These are phyloP conservation scores for Fusarium ambrosium DNA, from an alignment of 2,329 filamentous ascomycete genomes.

Conservation along the genomic window DNA sequence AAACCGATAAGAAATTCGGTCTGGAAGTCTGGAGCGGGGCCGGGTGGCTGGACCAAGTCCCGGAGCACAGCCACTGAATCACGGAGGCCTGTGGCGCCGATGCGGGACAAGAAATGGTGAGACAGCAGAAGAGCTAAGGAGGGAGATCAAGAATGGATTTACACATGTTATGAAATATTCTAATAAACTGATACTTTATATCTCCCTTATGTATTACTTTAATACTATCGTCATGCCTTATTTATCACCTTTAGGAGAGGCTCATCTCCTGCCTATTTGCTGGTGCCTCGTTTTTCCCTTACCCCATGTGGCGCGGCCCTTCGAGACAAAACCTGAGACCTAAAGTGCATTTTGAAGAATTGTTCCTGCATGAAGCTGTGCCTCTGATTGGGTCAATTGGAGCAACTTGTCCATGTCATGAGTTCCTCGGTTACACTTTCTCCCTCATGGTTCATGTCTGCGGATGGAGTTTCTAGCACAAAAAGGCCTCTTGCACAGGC, in stretches of 20 bases:
- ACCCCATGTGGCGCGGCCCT: neutral
- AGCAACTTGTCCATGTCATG: neutral
- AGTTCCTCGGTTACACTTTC: neutral
- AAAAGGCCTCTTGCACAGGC: conserved; percentile 5
- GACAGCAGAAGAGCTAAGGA: too few relatives aligned
- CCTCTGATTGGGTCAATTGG: conserved; percentile 4
- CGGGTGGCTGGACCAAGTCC: conserved; percentile 2
- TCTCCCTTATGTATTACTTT: too few relatives aligned
- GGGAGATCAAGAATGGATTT: too few relatives aligned
- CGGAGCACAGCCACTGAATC: conserved; percentile 8
- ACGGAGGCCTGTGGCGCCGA: neutral
- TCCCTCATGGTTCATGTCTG: conserved; percentile 1
- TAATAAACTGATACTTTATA: too few relatives aligned
- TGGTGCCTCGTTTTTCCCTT: too few relatives aligned
- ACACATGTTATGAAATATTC: too few relatives aligned
- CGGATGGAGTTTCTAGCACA: conserved; percentile 1
- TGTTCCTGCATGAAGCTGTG: conserved; percentile 10
- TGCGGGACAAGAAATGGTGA: too few relatives aligned
- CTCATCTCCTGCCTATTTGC: too few relatives aligned
- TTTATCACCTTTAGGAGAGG: too few relatives aligned
- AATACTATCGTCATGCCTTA: too few relatives aligned
- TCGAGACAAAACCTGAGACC: neutral
- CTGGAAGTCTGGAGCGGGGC: conserved; percentile 19
- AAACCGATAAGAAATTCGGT: conserved; percentile 16
- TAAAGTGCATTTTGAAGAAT: neutral